Percentiles rank a stretch among this genome's conserved stretches.
phyloP scores from a whole-genome alignment of 2,329 filamentous ascomycete species.

The Botrytis fragariae region DNA sequence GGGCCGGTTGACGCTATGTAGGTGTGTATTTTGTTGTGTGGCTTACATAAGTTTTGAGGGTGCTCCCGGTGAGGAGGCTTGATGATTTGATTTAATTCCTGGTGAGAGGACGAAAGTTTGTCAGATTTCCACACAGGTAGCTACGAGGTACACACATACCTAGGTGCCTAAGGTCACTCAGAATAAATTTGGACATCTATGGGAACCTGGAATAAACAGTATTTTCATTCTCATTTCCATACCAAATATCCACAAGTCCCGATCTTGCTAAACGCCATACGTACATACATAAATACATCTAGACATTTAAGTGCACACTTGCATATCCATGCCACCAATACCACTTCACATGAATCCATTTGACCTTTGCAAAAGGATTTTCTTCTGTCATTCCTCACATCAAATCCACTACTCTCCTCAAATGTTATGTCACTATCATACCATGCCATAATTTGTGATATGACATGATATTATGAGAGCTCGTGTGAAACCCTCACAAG shows the following conservation, averaged over 20 bases:
- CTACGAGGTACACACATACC: not conserved
- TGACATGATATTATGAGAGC: not conserved
- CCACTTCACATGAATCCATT: not conserved
- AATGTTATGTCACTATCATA: not conserved
- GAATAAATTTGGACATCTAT: not conserved
- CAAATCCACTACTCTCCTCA: not conserved
- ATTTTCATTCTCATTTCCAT: not conserved
- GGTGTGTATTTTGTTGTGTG: not conserved
- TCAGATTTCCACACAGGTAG: not conserved
- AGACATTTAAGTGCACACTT: not conserved
- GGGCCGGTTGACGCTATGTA: not conserved
- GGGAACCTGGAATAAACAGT: not conserved
- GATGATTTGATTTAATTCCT: not conserved
- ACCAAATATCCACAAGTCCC: not conserved
- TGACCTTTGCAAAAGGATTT: not conserved
- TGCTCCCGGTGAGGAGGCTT: not conserved
- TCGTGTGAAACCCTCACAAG: conserved; percentile 48
- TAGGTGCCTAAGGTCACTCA: not conserved
- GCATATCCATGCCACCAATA: not conserved
- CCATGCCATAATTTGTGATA: not conserved
- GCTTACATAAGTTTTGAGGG: not conserved
- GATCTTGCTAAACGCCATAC: not conserved
- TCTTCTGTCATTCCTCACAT: not conserved
- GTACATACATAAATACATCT: conserved; percentile 2
- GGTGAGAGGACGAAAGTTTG: too few relatives aligned